A percentile compares a stretch with the other conserved stretches of the same genome.
Conservation (phyloP, 2,329 filamentous ascomycete species). For the Pseudogymnoascus sp. region DNA sequence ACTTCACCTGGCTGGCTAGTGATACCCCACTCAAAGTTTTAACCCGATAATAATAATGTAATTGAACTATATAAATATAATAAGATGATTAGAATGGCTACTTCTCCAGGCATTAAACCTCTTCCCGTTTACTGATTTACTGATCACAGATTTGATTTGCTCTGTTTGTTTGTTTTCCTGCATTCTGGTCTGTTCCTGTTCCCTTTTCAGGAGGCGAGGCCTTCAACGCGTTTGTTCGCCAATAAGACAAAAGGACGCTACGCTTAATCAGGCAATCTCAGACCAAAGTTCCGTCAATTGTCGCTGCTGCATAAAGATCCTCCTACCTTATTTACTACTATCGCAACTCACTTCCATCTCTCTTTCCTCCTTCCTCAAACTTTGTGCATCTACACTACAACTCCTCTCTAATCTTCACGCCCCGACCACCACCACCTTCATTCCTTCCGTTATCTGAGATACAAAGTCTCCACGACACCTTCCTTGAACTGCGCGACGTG, state of each 20-base stretch:
- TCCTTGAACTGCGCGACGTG: constrained; percentile 11
- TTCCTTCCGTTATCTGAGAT: constrained; percentile 1
- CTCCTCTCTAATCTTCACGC: neutral
- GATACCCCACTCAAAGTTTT: constrained; percentile 6
- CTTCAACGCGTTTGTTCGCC: constrained; percentile 9
- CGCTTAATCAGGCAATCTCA: neutral
- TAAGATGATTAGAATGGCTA: neutral
- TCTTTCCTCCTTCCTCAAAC: constrained; percentile 7
- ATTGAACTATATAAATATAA: constrained; percentile 1
- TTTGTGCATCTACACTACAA: constrained; percentile 4
- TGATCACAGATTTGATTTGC: neutral
- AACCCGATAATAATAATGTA: constrained; percentile 8
- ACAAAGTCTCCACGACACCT: constrained; percentile 9
- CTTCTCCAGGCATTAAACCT: neutral
- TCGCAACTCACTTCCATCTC: constrained; percentile 5
- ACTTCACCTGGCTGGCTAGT: neutral
- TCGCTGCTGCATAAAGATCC: constrained; percentile 7
- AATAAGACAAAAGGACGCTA: constrained; percentile 2
- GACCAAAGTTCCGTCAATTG: constrained; percentile 8
- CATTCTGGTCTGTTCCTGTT: neutral
- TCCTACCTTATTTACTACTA: constrained; percentile 9
- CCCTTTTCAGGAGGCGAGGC: constrained; percentile 7
- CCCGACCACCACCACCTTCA: neutral
- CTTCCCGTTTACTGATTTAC: neutral
- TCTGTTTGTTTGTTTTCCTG: neutral